Conservation (phyloP, 108 stramenopile species). For the Craspedostauros australis region DNA sequence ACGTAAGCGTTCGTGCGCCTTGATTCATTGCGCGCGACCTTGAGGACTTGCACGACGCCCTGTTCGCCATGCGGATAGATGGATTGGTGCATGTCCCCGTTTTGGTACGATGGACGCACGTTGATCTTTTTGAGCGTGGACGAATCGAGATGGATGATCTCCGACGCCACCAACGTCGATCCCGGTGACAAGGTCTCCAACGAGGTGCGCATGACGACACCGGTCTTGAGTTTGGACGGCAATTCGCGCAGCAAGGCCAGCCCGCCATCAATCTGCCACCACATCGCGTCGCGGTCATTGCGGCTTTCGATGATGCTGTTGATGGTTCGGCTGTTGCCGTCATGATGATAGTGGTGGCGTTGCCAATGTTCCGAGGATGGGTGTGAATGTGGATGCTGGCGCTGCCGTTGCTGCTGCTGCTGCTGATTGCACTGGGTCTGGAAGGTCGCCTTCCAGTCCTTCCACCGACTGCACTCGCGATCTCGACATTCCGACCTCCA, state of each 20-base stretch:
- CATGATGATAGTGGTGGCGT: not conserved
- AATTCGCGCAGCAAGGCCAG: conserved; percentile 31
- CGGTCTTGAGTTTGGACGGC: conserved; percentile 18
- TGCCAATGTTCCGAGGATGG: too few relatives aligned
- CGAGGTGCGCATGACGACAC: not conserved
- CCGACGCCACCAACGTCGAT: conserved; percentile 36
- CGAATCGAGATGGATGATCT: conserved; percentile 33
- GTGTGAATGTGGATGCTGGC: not conserved
- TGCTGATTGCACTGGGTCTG: too few relatives aligned
- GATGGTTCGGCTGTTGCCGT: not conserved
- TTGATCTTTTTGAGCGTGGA: conserved; percentile 14
- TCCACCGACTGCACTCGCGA: conserved; percentile 7
- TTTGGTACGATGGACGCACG: not conserved
- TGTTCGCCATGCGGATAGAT: conserved; percentile 6
- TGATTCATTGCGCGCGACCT: conserved; percentile 5
- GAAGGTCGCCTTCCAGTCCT: conserved; percentile 25
- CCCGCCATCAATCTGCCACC: conserved; percentile 37
- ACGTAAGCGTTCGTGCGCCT: conserved; percentile 32
- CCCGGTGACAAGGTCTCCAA: conserved; percentile 49
- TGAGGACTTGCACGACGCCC: conserved; percentile 28
- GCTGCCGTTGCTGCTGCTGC: conserved; percentile 1
- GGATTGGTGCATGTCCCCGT: not conserved
- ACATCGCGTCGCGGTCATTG: conserved; percentile 3
- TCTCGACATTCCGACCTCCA: conserved; percentile 20
- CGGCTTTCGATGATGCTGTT: not conserved